Base-by-base conservation (phyloP, 139 green algal species). In the Asterochloris erici region DNA sequence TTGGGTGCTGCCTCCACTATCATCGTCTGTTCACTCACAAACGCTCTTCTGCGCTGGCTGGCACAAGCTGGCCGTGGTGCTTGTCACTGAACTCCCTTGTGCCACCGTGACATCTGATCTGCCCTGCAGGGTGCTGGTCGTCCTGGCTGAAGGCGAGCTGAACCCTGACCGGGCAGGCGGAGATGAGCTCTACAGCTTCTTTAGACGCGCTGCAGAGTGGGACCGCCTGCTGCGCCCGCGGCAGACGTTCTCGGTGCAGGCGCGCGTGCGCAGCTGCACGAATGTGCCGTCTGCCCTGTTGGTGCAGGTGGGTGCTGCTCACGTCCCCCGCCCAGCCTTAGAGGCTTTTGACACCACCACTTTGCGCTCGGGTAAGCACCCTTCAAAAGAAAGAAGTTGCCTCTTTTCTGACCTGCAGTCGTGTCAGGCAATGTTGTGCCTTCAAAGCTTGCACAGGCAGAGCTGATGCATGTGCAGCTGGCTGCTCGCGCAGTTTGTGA, bases 101-200 rank as follows among this genome's bases (percentile, higher is more conserved):
- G 70, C 23, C 24, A 19, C n/a, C 23, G 6, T 61, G n/a, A 38
- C n/a, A 76, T 76, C 24, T 38, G 24, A 9, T 76, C 70, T 76
- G 70, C n/a, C 70, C 66, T 71, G 70, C 26, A 87, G 93, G 27
- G 93, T 98, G 81, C 86, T 98, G 71, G 63, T 90, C 29, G 83
- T 93, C 68, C 47, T 97, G 63, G 84, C 82, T 1, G 81, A 91
- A 63, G 89, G 86, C n/a, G 12, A 85, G 10, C 80, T 98, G 15
- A 84, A 92, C 70, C 78, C 85, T 0, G 47, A 84, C 47, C 63
- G 54, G 63, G 26, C 62, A 12, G 85, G 85, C 10, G 90, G 86
- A 10, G 84, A 92, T 63, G 84, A 90, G 81, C 73, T 96, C 38
- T 97, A 97, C 81, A 79, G 88, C 9, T 85, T 93, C 27, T 84